These are phyloP conservation scores for Scalesia atractyloides DNA, from an alignment of 129 eudicot species.

Conservation along the genomic window DNA sequence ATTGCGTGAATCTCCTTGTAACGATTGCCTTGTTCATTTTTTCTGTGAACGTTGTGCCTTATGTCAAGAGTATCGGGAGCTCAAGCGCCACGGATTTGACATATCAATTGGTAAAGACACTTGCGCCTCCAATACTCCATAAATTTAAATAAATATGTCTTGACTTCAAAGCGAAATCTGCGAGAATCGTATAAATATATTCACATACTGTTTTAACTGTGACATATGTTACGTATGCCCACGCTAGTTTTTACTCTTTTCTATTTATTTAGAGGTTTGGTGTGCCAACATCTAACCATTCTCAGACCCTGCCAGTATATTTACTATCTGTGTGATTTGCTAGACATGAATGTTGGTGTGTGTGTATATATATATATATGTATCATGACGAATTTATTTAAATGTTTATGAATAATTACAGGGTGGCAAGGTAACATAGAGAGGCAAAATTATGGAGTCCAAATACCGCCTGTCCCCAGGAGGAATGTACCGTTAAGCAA, in stretches of 20 bases:
- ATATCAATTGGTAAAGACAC: constrained; percentile 50
- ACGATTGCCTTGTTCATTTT: constrained; percentile 52
- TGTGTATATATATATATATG: too few relatives aligned
- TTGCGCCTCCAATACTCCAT: neutral
- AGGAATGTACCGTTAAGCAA: constrained; percentile 45
- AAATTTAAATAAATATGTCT: too few relatives aligned
- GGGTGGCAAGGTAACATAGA: constrained; percentile 58
- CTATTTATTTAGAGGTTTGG: too few relatives aligned
- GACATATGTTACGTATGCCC: too few relatives aligned
- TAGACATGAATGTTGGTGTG: too few relatives aligned
- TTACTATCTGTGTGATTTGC: too few relatives aligned
- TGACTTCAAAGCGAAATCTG: neutral
- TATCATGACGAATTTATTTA: neutral
- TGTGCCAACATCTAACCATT: too few relatives aligned
- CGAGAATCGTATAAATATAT: neutral
- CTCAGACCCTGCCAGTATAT: too few relatives aligned
- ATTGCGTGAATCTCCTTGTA: constrained; percentile 44
- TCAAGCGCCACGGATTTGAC: constrained; percentile 51
- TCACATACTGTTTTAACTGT: neutral
- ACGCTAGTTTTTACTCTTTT: too few relatives aligned
- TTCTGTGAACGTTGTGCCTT: constrained; percentile 55
- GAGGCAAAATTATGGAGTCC: constrained; percentile 35
- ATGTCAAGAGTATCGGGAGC: constrained; percentile 71
- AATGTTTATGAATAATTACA: constrained; percentile 8
- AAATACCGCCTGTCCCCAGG: constrained; percentile 37